Evolutionary conservation across 2,329 filamentous ascomycete genomes (phyloP).

Genomic region (Epichloe typhina): DNA sequence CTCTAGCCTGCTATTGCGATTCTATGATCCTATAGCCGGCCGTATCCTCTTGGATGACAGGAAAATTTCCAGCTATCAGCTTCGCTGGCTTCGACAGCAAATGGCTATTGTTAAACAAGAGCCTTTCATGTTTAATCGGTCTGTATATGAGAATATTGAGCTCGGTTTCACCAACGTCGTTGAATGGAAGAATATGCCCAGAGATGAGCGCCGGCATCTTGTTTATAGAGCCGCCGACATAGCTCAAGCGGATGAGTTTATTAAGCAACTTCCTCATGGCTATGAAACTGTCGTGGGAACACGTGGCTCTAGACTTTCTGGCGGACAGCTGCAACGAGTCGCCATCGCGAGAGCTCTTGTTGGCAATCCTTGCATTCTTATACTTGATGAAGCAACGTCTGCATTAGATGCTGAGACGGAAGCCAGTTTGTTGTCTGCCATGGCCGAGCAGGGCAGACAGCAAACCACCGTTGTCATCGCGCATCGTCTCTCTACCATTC

Average conservation of each 20-base stretch:
- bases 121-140: conserved; percentile 30
- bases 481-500: conserved; percentile 40
- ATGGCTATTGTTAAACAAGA: conserved; percentile 36
- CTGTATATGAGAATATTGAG: conserved; percentile 9
- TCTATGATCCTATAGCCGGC: conserved; percentile 35
- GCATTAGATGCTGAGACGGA: conserved; percentile 11
- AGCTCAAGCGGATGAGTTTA: conserved; percentile 9
- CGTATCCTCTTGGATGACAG: conserved; percentile 23
- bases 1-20: conserved; percentile 36
- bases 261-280: conserved; percentile 5
- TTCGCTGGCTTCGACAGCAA: conserved; percentile 32
- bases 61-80: conserved; percentile 23
- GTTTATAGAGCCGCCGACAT: conserved; percentile 5
- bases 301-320: conserved; percentile 5
- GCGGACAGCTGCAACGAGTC: conserved; percentile 8
- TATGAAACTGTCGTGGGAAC: conserved; percentile 9
- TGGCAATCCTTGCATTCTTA: conserved; percentile 13
- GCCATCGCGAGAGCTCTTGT: conserved; percentile 9
- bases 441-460: not conserved
- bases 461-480: conserved; percentile 48
- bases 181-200: conserved; percentile 15
- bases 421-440: conserved; percentile 19
- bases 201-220: not conserved
- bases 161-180: conserved; percentile 25
- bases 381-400: conserved; percentile 10